These are phyloP conservation scores for Penicillium thymicola DNA, from an alignment of 2,329 filamentous ascomycete genomes.

Conservation along the genomic window DNA sequence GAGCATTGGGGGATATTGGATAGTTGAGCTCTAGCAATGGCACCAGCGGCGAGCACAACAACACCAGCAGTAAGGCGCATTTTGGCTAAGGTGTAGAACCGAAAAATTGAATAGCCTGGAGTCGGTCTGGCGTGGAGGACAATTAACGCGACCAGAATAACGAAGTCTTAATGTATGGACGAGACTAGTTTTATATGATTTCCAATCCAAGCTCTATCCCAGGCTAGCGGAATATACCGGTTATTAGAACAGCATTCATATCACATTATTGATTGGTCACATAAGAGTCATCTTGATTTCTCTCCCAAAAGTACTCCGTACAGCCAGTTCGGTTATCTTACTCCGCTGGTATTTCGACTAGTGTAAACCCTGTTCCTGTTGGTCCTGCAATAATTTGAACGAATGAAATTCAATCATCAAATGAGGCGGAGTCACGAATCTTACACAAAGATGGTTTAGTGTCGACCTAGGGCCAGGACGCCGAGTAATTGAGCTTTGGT, in stretches of 20 bases:
- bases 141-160: not conserved
- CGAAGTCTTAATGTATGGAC: not conserved
- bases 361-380: not conserved
- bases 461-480: not conserved
- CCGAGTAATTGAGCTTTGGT: not conserved
- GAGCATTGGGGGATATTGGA: conserved; percentile 5
- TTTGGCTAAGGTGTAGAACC: not conserved
- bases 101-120: not conserved
- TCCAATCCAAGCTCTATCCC: not conserved
- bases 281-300: not conserved
- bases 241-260: not conserved
- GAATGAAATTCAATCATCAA: not conserved
- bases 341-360: not conserved
- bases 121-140: not conserved
- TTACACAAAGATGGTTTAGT: not conserved
- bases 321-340: not conserved
- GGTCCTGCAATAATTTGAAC: not conserved
- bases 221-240: not conserved
- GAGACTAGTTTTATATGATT: conserved; percentile 4
- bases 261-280: conserved; percentile 1
- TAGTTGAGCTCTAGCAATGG: not conserved
- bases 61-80: conserved; percentile 1
- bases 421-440: not conserved
- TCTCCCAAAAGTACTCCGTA: not conserved
- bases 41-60: not conserved